These are phyloP conservation scores for Nyctanthes arbortristis DNA, from an alignment of 257 asterid genomes.

Conservation along the genomic window DNA sequence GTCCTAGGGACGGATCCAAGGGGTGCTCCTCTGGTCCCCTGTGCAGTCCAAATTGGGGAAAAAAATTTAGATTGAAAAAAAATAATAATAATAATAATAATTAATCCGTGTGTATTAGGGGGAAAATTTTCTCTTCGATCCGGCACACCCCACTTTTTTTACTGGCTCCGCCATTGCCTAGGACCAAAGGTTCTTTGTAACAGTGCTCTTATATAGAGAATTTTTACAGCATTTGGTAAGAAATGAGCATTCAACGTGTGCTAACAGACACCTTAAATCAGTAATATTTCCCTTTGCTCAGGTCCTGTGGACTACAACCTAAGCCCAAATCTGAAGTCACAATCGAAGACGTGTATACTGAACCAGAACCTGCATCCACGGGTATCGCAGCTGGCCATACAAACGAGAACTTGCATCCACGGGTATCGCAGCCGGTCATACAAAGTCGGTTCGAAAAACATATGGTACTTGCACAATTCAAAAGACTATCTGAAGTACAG, in stretches of 20 bases:
- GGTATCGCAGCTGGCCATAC: conserved; percentile 70
- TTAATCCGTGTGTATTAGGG: too few species aligned
- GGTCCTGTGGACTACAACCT: conserved; percentile 59
- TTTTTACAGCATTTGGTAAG: conserved; percentile 32
- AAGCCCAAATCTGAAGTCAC: conserved; percentile 50
- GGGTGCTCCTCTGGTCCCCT: too few species aligned
- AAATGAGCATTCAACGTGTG: conserved; percentile 22
- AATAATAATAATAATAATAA: too few species aligned
- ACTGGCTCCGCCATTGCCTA: too few species aligned
- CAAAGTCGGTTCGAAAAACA: conserved; percentile 81
- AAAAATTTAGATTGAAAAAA: too few species aligned
- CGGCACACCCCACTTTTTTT: too few species aligned
- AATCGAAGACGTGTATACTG: conserved; percentile 26
- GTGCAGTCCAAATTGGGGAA: too few species aligned
- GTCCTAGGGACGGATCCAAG: too few species aligned
- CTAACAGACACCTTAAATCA: conserved; percentile 52
- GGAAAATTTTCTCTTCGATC: too few species aligned
- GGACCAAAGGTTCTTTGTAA: too few species aligned
- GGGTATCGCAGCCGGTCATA: conserved; percentile 67
- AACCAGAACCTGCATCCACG: conserved; percentile 32
- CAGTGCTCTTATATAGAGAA: too few species aligned
- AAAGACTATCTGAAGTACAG: conserved; percentile 57
- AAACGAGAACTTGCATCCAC: conserved; percentile 44
- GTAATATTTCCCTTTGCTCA: conserved; percentile 53
- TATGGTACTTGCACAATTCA: conserved; percentile 55